These are phyloP conservation scores for Ophiostoma triangulosporum DNA, from an alignment of 2,329 filamentous ascomycete genomes.

Conservation along the genomic window DNA sequence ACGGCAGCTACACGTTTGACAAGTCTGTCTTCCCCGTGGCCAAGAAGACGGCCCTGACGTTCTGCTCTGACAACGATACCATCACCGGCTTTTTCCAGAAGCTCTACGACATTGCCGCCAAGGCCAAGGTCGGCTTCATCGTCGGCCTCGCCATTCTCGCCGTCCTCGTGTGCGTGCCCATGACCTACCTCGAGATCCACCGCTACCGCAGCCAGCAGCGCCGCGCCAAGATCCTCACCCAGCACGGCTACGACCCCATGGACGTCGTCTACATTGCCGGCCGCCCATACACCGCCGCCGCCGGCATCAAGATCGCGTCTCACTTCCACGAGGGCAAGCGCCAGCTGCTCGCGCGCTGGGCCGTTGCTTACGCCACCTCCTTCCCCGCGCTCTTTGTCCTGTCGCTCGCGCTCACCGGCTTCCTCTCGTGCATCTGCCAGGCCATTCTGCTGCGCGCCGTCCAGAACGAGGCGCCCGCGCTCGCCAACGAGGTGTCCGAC, in stretches of 20 bases:
- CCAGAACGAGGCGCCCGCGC: conserved; percentile 59
- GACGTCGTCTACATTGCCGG: conserved; percentile 83
- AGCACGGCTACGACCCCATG: conserved; percentile 61
- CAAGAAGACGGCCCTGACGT: conserved; percentile 65
- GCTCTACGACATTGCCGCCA: conserved; percentile 51
- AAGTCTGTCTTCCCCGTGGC: conserved; percentile 68
- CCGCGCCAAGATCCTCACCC: conserved; percentile 46
- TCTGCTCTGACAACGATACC: conserved; percentile 75
- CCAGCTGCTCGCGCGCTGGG: conserved; percentile 68
- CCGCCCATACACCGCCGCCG: conserved; percentile 58
- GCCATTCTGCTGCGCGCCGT: conserved; percentile 61
- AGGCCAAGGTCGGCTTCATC: conserved; percentile 62
- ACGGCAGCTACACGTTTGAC: conserved; percentile 67
- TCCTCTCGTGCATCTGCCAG: conserved; percentile 74
- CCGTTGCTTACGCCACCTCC: conserved; percentile 76
- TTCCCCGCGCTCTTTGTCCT: conserved; percentile 75
- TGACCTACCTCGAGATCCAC: conserved; percentile 69
- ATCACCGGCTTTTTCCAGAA: conserved; percentile 74
- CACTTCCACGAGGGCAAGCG: conserved; percentile 43
- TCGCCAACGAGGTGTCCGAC: conserved; percentile 59
- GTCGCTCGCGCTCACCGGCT: conserved; percentile 65
- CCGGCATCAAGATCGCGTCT: conserved; percentile 57
- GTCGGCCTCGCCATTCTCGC: conserved; percentile 49
- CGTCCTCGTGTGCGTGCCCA: conserved; percentile 45
- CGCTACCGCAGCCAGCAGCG: conserved; percentile 62